These are phyloP conservation scores for Microcyclosporella mali DNA, from an alignment of 2,329 filamentous ascomycete species.

Conservation along the genomic window DNA sequence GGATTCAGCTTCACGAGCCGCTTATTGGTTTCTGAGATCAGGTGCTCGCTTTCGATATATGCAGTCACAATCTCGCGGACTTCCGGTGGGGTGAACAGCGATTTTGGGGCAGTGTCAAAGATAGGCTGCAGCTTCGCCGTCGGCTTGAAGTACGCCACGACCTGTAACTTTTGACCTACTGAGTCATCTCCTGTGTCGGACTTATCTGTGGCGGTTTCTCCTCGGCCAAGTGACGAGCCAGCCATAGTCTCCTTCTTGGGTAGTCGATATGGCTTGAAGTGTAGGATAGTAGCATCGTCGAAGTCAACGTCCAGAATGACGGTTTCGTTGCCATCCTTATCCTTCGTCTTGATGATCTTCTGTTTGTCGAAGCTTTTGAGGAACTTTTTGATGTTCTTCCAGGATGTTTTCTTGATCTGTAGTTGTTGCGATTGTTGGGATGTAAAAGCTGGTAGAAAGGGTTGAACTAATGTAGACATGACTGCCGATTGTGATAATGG, in stretches of 20 bases:
- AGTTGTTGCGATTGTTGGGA: conserved; percentile 51
- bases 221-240: conserved; percentile 32
- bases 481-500: conserved; percentile 59
- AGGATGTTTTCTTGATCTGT: conserved; percentile 64
- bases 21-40: conserved; percentile 53
- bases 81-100: conserved; percentile 54
- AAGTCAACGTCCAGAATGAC: conserved; percentile 62
- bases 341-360: conserved; percentile 57
- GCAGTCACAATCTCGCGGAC: conserved; percentile 51
- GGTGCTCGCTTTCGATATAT: conserved; percentile 54
- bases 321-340: conserved; percentile 58
- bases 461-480: conserved; percentile 59
- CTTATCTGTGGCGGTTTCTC: conserved; percentile 33
- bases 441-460: conserved; percentile 56
- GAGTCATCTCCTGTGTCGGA: conserved; percentile 35
- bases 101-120: conserved; percentile 43
- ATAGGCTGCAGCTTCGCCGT: conserved; percentile 53
- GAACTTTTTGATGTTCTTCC: conserved; percentile 65
- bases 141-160: conserved; percentile 51
- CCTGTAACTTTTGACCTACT: conserved; percentile 44
- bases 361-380: conserved; percentile 62
- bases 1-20: conserved; percentile 58
- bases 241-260: conserved; percentile 50
- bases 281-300: conserved; percentile 46
- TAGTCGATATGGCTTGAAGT: conserved; percentile 58